Evolutionary conservation across 768 basidiomycete genomes (phyloP).

Genomic region (Pholiota molesta): DNA sequence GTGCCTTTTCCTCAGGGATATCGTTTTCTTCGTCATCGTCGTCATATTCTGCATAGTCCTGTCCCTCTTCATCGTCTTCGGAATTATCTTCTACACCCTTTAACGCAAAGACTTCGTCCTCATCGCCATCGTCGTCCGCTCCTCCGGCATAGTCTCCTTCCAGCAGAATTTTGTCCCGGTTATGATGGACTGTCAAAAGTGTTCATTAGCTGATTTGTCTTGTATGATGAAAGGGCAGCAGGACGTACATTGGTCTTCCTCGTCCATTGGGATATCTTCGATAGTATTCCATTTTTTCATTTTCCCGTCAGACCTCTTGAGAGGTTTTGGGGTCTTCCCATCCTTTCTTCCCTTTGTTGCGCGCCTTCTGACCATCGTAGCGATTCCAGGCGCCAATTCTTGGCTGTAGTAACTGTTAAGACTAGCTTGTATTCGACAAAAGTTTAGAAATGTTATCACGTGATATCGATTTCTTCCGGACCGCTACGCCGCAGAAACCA

Average conservation of each 20-base stretch:
- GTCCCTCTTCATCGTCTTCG: conserved; percentile 42
- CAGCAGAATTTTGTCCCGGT: conserved; percentile 77
- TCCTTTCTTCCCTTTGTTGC: conserved; percentile 36
- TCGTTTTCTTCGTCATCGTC: conserved; percentile 38
- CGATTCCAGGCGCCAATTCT: not conserved
- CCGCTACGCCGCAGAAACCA: too few species aligned
- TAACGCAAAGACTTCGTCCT: conserved; percentile 83
- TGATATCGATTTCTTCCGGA: too few species aligned
- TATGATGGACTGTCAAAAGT: conserved; percentile 60
- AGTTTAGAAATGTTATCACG: too few species aligned
- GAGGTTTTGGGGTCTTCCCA: conserved; percentile 39
- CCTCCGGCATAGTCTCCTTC: conserved; percentile 55
- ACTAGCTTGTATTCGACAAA: too few species aligned
- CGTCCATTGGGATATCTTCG: conserved; percentile 74
- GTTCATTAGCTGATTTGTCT: conserved; percentile 8
- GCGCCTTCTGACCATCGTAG: conserved; percentile 51
- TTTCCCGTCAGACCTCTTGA: conserved; percentile 53
- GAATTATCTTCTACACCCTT: conserved; percentile 59
- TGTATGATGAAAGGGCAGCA: not conserved
- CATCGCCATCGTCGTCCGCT: conserved; percentile 56
- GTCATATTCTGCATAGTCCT: conserved; percentile 33
- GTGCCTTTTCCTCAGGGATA: conserved; percentile 39
- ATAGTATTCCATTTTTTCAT: conserved; percentile 69
- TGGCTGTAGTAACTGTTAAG: too few species aligned
- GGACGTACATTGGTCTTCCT: conserved; percentile 76